Conservation (phyloP, 768 basidiomycete genomes). For the Mycena olivaceomarginata region DNA sequence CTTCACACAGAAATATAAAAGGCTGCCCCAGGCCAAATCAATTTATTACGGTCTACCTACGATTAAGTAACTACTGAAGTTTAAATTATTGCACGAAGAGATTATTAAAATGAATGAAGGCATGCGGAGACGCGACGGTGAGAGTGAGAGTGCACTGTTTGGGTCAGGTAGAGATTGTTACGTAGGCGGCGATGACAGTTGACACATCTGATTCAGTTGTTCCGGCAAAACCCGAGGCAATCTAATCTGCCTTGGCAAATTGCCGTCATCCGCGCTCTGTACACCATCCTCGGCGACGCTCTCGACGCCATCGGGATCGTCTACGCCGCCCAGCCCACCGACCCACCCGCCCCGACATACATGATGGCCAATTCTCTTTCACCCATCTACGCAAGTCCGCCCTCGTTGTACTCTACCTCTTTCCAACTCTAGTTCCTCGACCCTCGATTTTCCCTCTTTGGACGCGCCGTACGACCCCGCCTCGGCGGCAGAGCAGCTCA, state of each 20-base stretch:
- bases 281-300: conserved; percentile 80
- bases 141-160: no score
- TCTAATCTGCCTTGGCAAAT: conserved; percentile 46
- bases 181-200: no score
- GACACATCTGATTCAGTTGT: no score
- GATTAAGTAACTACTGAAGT: neutral
- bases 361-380: conserved; percentile 22
- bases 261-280: conserved; percentile 75
- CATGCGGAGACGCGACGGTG: neutral
- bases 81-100: neutral
- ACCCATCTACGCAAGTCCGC: conserved; percentile 43
- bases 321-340: conserved; percentile 53
- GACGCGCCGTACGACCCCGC: conserved; percentile 67
- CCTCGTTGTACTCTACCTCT: conserved; percentile 41
- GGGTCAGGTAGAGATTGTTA: neutral
- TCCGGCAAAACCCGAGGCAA: no score
- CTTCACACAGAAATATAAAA: neutral
- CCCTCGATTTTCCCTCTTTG: conserved; percentile 69
- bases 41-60: neutral
- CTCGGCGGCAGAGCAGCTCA: conserved; percentile 72
- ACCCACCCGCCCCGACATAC: conserved; percentile 4
- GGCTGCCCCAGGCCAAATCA: neutral
- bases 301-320: conserved; percentile 81
- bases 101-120: conserved; percentile 16
- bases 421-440: conserved; percentile 75